These are phyloP conservation scores for Atractiella rhizophila DNA, from an alignment of 768 basidiomycete species.

Conservation along the genomic window DNA sequence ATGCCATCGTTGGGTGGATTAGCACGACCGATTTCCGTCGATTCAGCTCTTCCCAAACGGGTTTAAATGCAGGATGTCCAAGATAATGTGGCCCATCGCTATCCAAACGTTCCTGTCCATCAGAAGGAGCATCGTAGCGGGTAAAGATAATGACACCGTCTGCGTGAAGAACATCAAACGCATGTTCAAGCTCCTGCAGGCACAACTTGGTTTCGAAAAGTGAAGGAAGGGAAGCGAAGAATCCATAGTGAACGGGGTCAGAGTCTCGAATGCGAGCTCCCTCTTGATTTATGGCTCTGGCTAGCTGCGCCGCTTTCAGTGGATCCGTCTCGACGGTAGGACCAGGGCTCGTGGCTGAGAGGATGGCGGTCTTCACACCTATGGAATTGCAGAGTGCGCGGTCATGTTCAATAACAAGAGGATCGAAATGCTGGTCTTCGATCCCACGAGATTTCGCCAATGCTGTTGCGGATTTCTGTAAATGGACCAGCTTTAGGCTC, in stretches of 20 bases:
- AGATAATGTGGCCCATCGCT: background rate
- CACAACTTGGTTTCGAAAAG: background rate
- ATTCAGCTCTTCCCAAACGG: conserved; percentile 1
- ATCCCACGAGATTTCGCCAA: too few relatives aligned
- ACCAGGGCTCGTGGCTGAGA: background rate
- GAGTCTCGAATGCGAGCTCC: background rate
- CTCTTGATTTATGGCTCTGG: background rate
- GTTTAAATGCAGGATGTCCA: background rate
- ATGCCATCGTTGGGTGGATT: background rate
- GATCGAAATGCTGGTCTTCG: too few relatives aligned
- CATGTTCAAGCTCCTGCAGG: background rate
- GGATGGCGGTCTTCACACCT: background rate
- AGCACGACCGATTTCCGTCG: background rate
- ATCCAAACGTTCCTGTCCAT: background rate
- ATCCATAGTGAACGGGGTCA: background rate
- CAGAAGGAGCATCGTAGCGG: background rate
- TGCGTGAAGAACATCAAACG: background rate
- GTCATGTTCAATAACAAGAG: too few relatives aligned
- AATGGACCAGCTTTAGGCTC: too few relatives aligned
- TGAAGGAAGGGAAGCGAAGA: conserved; percentile 1
- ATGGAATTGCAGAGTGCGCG: too few relatives aligned
- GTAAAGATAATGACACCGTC: background rate
- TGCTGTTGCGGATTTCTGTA: too few relatives aligned
- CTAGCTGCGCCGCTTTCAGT: background rate
- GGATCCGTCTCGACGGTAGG: background rate